These are phyloP conservation scores for Verticillium dahliae DNA, from an alignment of 2,329 filamentous ascomycete genomes.

Conservation along the genomic window DNA sequence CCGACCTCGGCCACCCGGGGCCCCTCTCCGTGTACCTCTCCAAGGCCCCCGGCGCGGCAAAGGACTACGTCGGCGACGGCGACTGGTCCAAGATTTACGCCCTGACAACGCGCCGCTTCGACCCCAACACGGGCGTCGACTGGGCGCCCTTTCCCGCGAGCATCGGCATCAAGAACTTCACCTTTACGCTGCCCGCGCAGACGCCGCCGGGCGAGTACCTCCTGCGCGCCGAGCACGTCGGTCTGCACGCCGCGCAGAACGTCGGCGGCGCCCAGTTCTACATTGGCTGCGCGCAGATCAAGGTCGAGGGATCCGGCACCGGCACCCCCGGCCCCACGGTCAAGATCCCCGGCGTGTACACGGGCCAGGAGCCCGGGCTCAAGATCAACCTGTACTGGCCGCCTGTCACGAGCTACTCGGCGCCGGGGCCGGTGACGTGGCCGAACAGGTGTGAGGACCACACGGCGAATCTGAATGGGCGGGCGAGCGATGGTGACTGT, in stretches of 20 bases:
- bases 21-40: constrained; percentile 29
- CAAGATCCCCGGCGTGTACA: constrained; percentile 25
- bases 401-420: constrained; percentile 21
- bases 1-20: constrained; percentile 28
- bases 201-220: constrained; percentile 24
- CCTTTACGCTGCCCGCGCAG: constrained; percentile 21
- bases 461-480: constrained; percentile 26
- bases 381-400: constrained; percentile 28
- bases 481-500: constrained; percentile 27
- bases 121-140: constrained; percentile 17
- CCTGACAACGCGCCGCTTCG: constrained; percentile 20
- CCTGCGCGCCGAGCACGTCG: constrained; percentile 29
- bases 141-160: constrained; percentile 24
- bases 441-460: constrained; percentile 27
- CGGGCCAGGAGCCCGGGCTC: constrained; percentile 24
- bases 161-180: constrained; percentile 25
- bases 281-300: constrained; percentile 26
- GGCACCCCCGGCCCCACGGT: constrained; percentile 19
- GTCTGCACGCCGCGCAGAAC: constrained; percentile 23
- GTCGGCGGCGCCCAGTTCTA: constrained; percentile 29
- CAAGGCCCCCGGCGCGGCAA: constrained; percentile 21
- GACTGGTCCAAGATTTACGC: constrained; percentile 31
- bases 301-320: constrained; percentile 22
- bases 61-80: constrained; percentile 24
- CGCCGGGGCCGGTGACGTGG: constrained; percentile 25